Evolutionary conservation across 2,329 filamentous ascomycete genomes (phyloP), one percentile per base, ranked within the genome.

Genomic region (Diplodia intermedia): DNA sequence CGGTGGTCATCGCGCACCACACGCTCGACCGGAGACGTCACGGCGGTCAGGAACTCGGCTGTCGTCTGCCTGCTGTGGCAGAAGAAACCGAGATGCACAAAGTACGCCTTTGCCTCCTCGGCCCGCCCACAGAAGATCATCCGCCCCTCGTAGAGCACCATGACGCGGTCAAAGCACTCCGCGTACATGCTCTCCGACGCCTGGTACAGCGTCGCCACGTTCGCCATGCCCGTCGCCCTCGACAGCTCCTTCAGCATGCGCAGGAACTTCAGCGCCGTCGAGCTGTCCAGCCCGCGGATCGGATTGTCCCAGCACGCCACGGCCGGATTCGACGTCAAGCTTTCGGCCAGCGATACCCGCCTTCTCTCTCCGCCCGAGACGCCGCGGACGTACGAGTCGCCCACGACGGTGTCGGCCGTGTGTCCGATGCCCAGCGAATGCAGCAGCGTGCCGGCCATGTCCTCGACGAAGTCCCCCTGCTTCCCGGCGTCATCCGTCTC

Each of bases 141-240:
- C 0, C 75, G 72, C 3, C 80, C 80, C 49, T 79, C 78, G 53
- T 82, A 76, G 6, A 82, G 78, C 4, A 82, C 68, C 0, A 81
- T 60, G 1, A 80, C 79, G 52, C 79, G 79, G 69, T 80, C 79
- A 56, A 80, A 80, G 0, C 86, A 54, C 1, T 79, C 71, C 8
- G 76, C 70, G 55, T 79, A 80, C 0, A 81, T 69, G 7, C 73
- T 76, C 67, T 81, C 77, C 49, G 77, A 77, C 7, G 91, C 90
- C 73, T 93, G 90, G 69, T 92, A 92, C 11, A 92, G 86, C 14
- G 90, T 88, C 1, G 93, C 88, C 71, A 92, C 84, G 70, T 92
- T 88, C 0, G 90, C 89, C 0, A 89, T 81, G 6, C 60, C 60
- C 4, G 43, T 63, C 5, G 26, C 31, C n/a, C 31, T 31, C 6